Conservation (phyloP, 1,284 basidiomycete genomes). For the Fomitopsis pinicola region DNA sequence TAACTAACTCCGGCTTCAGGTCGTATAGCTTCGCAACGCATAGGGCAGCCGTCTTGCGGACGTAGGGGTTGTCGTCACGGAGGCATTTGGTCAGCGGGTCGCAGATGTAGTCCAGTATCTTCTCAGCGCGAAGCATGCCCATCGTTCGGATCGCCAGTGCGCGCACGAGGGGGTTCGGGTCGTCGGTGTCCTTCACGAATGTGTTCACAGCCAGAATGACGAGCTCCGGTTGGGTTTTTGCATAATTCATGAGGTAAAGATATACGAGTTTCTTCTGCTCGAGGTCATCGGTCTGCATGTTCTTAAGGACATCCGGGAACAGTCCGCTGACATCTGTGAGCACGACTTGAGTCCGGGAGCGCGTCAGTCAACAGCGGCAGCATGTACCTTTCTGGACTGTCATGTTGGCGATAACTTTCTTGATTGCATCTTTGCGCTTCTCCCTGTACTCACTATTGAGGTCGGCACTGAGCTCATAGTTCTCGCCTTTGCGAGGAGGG, state of each 20-base stretch:
- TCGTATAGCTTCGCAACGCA: constrained; percentile 97
- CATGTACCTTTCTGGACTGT: constrained; percentile 87
- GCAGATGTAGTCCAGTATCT: constrained; percentile 98
- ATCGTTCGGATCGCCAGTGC: constrained; percentile 97
- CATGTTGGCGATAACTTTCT: constrained; percentile 94
- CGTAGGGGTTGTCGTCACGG: constrained; percentile 95
- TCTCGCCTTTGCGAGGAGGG: constrained; percentile 77
- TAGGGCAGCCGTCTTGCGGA: constrained; percentile 94
- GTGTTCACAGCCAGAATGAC: constrained; percentile 99
- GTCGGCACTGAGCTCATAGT: constrained; percentile 92
- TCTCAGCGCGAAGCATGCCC: constrained; percentile 95
- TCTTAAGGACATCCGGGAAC: constrained; percentile 98
- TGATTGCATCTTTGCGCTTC: constrained; percentile 97
- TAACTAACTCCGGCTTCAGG: constrained; percentile 90
- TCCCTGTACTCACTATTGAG: constrained; percentile 96
- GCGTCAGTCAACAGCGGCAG: not conserved
- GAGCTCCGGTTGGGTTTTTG: constrained; percentile 95
- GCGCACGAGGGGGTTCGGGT: constrained; percentile 93
- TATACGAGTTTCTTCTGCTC: constrained; percentile 98
- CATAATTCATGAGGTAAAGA: constrained; percentile 98
- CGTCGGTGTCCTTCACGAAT: constrained; percentile 96
- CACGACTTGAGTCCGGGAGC: not conserved
- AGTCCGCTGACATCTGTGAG: constrained; percentile 84
- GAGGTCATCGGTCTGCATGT: constrained; percentile 94
- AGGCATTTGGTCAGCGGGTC: constrained; percentile 91